Evolutionary conservation across 202 grass and related monocot species (phyloP).

Genomic region (Eragrostis tef): DNA sequence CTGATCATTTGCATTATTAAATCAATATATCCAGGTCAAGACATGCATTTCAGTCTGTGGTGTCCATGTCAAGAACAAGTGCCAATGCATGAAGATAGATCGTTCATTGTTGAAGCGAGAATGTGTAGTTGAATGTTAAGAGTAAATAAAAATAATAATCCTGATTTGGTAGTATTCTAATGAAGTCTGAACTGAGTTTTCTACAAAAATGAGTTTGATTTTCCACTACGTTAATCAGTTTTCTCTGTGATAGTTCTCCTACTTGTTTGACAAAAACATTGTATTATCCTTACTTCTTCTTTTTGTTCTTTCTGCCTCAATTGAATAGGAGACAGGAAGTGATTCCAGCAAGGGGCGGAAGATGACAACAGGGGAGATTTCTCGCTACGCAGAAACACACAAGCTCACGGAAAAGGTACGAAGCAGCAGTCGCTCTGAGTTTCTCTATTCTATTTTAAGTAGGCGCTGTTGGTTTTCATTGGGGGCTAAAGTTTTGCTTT

Average conservation of each 20-base stretch:
- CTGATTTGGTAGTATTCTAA: not conserved
- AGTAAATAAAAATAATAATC: not conserved
- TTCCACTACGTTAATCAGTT: too few species aligned
- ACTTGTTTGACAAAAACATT: not conserved
- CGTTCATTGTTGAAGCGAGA: not conserved
- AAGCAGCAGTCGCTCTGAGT: not conserved
- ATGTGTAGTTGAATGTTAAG: not conserved
- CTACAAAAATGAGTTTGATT: too few species aligned
- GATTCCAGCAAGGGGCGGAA: not conserved
- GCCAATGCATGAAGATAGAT: not conserved
- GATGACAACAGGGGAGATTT: not conserved
- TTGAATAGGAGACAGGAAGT: not conserved
- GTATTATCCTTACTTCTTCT: not conserved
- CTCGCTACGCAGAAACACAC: not conserved
- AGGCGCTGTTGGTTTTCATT: too few species aligned
- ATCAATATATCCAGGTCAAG: not conserved
- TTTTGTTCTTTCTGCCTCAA: not conserved
- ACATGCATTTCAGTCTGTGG: not conserved
- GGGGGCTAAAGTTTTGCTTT: too few species aligned
- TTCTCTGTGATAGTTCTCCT: not conserved
- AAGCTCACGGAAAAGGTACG: slow-evolving; percentile 31
- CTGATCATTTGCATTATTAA: not conserved
- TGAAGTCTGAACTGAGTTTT: not conserved
- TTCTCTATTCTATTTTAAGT: too few species aligned
- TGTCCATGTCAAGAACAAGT: not conserved